A percentile compares a stretch with the other conserved stretches of the same genome.
phyloP scores from a whole-genome alignment of 2,329 filamentous ascomycete species.

The Aspergillus sp. region DNA sequence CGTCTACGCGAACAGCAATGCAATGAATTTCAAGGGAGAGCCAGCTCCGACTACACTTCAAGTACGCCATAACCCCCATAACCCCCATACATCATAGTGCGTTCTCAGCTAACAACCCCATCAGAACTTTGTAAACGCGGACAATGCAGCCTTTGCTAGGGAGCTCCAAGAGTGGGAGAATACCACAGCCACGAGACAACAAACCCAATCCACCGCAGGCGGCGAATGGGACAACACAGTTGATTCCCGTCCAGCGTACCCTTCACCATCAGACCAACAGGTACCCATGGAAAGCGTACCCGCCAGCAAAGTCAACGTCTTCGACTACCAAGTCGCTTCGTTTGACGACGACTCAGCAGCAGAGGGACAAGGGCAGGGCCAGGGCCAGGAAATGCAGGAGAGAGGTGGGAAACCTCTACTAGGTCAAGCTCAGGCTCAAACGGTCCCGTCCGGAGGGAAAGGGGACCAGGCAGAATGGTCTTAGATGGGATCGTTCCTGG shows the following conservation, averaged over 20 bases:
- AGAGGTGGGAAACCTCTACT: constrained; percentile 26
- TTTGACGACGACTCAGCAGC: constrained; percentile 34
- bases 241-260: constrained; percentile 8
- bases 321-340: constrained; percentile 39
- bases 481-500: neutral
- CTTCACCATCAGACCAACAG: constrained; percentile 4
- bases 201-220: neutral
- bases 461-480: neutral
- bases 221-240: neutral
- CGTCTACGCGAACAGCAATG: constrained; percentile 58
- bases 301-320: constrained; percentile 34
- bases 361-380: constrained; percentile 7
- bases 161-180: constrained; percentile 33
- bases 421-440: constrained; percentile 6
- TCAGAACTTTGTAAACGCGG: constrained; percentile 50
- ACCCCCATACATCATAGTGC: neutral
- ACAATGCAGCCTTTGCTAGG: constrained; percentile 45
- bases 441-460: too few relatives aligned
- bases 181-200: constrained; percentile 9
- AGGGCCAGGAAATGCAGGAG: constrained; percentile 42
- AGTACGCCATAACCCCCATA: constrained; percentile 26
- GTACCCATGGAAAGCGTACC: constrained; percentile 5
- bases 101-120: constrained; percentile 14
- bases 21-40: constrained; percentile 35
- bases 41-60: constrained; percentile 37